Base-by-base conservation (phyloP, 208 protist species). In the Leishmania martiniquensis region DNA sequence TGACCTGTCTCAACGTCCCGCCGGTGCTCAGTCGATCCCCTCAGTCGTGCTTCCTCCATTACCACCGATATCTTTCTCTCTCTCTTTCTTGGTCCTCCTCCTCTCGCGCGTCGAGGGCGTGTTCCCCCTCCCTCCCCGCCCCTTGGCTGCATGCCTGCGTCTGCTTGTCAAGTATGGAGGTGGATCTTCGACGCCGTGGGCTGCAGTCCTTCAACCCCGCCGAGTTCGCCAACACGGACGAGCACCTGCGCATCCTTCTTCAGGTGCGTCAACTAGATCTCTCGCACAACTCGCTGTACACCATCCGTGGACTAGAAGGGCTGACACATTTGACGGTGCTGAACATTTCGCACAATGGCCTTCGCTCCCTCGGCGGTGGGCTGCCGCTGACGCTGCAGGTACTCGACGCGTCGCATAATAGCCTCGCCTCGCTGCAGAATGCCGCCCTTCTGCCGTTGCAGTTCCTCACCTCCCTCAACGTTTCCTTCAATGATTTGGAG, bases 371-470 rank as follows among this genome's bases (percentile, higher is more conserved):
- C 15, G 57, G 80, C 29, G 86, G 89, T 44, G 83, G 87, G 1
- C 84, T 87, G 29, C 88, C 85, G n/a, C 86, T 94, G 68, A 80
- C 59, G 0, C 75, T 97, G 54, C 78, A 75, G 4, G 62, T 83
- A 34, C 79, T 97, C 9, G 85, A 95, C 77, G 76, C 93, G 60
- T 93, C 93, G 13, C 89, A 97, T 82, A 97, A 97, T 82, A 86
- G 74, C 71, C 72, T 97, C 54, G 55, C 60, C 47, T 88, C 89
- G 0, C 81, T 97, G 65, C 78, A 71, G 54, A 82, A 86, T n/a
- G 87, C 87, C 7, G 85, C 85, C 4, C 77, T 97, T 9, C 78
- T 77, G 42, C 84, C 86, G 17, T 86, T 95, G 42, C 74, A 74
- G 60, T 80, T 82, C 1, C 89, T 97, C 47, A 74, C 84, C 52